Base-by-base conservation (phyloP, 1,284 basidiomycete species). In the Cystobasidium pallidum region DNA sequence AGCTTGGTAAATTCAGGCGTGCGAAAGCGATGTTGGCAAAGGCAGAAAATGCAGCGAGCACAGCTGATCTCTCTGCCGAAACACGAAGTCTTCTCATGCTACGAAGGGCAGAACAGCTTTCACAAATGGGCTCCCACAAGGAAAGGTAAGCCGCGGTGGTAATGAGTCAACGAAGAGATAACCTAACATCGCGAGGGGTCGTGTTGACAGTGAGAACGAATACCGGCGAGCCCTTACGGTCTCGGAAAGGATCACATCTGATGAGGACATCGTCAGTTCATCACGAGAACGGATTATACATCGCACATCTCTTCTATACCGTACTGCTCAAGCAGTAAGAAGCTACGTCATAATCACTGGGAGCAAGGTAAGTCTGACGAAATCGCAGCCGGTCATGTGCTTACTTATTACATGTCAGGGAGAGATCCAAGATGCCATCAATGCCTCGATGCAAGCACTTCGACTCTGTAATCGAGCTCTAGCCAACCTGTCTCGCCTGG, bases 401-500 rank as follows among this genome's bases (percentile, higher is more conserved):
- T 34, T 28, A 28, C 15, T 39, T 15, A 39, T 57, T 39, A 13
- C 15, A 3, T 30, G 66, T 3, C 77, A 94, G 91, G 87, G 88
- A 55, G 87, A 94, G 66, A 82, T 87, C 0, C 82, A 86, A 0
- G 81, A 83, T 0, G 86, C 88, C 0, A 79, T 93, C 19, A 83
- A 85, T 28, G 86, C 85, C 19, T 83, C 89, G 66, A 82, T 89
- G 11, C 89, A 91, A 75, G 86, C 90, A 0, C 84, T 93, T 73
- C 86, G 92, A 2, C 82, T 94, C 0, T 91, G 88, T 86, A 90
- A 89, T 76, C 86, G 91, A 39, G 91, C 91, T 0, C 83, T 88
- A 1, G 89, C 91, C 36, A 86, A 87, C 0, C 80, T 94, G 0
- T 81, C 86, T 2, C 87, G 90, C 10, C 82, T 92, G 6, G 84